Evolutionary conservation across 176 grass and related monocot genomes (phyloP), one percentile per base, ranked within the genome.

Genomic region (Hyparrhenia diplandra): DNA sequence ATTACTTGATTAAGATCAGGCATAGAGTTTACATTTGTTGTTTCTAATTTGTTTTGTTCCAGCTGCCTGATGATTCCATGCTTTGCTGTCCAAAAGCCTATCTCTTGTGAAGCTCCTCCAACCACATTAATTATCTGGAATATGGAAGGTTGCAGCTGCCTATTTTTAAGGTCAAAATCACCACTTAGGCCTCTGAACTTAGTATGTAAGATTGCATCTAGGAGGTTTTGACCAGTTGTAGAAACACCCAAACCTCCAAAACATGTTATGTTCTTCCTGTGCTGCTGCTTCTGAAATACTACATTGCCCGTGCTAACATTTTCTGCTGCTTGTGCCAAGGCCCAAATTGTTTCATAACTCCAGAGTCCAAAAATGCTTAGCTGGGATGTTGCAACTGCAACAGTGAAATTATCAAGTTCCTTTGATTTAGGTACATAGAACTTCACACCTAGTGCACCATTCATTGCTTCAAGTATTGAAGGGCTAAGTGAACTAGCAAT

Each of bases 71-170:
- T 63, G 6, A 96, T 42, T 3, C 93, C 90, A 76, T 24, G 6
- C 13, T 55, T 60, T 59, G 61, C 43, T 8, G 86, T 90, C 90
- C 91, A 97, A 72, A 81, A 93, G 4, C 90, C 85, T 39, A 91
- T 76, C 28, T 20, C 31, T 74, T 73, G 87, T 1, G 11, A 16
- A 1, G 31, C 55, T n/a, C 21, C 23, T 25, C 73, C 73, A 18
- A 83, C 61, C 6, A 97, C 88, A 79, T 93, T 97, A 39, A 97
- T 84, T 78, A 97, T 86, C 70, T 82, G 40, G 29, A 93, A 93
- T 20, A 21, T 54, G 0, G 83, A 88, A 14, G 29, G 10, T 10
- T 83, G 55, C 9, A 85, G 37, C 55, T 92, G 81, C 5, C 87
- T 80, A 27, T n/a, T 79, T 35, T 54, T 14, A 36, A 95, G 52